These are phyloP conservation scores for Aspergillus hortae DNA, from an alignment of 2,329 filamentous ascomycete genomes.

Conservation along the genomic window DNA sequence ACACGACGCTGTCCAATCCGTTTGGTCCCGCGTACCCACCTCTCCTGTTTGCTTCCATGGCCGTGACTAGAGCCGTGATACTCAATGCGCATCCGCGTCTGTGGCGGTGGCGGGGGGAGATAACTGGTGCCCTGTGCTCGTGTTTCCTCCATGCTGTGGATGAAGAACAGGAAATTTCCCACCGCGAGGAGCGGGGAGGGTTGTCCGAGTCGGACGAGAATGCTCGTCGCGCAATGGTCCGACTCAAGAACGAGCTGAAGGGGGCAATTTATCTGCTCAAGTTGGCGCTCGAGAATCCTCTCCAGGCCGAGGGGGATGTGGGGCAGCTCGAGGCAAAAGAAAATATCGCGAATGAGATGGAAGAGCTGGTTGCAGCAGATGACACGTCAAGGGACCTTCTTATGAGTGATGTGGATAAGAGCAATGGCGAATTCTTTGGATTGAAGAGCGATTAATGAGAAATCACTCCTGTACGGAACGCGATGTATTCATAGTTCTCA, in stretches of 20 bases:
- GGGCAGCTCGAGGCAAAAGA: constrained; percentile 23
- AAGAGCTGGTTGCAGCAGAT: constrained; percentile 35
- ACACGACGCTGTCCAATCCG: constrained; percentile 63
- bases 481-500: neutral
- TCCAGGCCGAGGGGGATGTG: constrained; percentile 13
- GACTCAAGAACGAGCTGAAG: constrained; percentile 27
- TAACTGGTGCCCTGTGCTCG: constrained; percentile 59
- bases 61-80: constrained; percentile 57
- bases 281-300: constrained; percentile 26
- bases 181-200: neutral
- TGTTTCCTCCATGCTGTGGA: constrained; percentile 59
- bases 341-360: constrained; percentile 32
- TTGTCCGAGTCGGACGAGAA: neutral
- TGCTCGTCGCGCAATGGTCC: constrained; percentile 8
- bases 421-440: constrained; percentile 17
- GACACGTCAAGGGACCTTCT: constrained; percentile 28
- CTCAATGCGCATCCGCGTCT: constrained; percentile 68
- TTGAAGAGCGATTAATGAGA: neutral
- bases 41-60: constrained; percentile 52
- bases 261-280: constrained; percentile 27
- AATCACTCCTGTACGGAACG: neutral
- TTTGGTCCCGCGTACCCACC: constrained; percentile 58
- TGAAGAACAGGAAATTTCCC: constrained; percentile 25
- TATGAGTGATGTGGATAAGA: constrained; percentile 14
- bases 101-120: constrained; percentile 57